phyloP scores from a whole-genome alignment of 257 asterid species.

The Scutellaria minor region DNA sequence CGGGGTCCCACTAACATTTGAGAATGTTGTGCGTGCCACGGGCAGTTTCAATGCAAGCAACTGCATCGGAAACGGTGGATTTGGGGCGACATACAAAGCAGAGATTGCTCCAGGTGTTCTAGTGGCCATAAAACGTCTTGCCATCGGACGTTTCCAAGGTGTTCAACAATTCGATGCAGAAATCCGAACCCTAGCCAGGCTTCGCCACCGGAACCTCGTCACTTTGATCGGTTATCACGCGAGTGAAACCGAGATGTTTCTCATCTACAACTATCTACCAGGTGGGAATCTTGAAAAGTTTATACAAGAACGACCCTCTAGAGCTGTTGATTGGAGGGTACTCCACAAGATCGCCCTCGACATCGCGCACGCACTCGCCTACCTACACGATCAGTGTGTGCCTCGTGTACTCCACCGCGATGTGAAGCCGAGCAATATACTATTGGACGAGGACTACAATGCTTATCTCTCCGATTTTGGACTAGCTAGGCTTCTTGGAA shows the following conservation, averaged over 20 bases:
- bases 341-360: conserved; percentile 91
- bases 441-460: conserved; percentile 78
- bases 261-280: conserved; percentile 73
- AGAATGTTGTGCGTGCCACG: conserved; percentile 80
- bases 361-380: conserved; percentile 85
- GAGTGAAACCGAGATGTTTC: conserved; percentile 88
- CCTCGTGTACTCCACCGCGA: conserved; percentile 96
- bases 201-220: conserved; percentile 80
- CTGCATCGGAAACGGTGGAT: conserved; percentile 94
- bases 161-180: conserved; percentile 85
- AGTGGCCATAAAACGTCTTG: conserved; percentile 83
- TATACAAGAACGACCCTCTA: conserved; percentile 71
- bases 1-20: conserved; percentile 76
- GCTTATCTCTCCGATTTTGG: conserved; percentile 92
- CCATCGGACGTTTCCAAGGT: conserved; percentile 79
- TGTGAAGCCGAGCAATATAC: conserved; percentile 90
- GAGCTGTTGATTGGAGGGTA: conserved; percentile 90
- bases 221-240: conserved; percentile 93
- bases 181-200: conserved; percentile 78
- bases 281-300: conserved; percentile 89
- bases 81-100: conserved; percentile 95
- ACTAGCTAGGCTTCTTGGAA: conserved; percentile 76
- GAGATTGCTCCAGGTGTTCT: conserved; percentile 87
- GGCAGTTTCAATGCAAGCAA: conserved; percentile 84
- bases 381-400: conserved; percentile 86